Conservation (phyloP, 176 grass and related monocot genomes). For the Triticum dicoccoides region DNA sequence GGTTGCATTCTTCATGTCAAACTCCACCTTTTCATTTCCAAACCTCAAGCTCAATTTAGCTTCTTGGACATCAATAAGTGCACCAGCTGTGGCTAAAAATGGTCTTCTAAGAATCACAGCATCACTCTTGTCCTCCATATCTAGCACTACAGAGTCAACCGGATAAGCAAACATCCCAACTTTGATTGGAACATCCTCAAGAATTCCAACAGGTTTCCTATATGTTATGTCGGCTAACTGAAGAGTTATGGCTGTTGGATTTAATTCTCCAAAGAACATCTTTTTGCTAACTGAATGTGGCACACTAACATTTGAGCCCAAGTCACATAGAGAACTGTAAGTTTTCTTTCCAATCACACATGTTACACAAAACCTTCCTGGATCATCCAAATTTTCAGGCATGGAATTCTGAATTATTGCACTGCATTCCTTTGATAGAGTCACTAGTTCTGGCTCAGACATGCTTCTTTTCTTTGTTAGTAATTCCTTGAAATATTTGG, state of each 20-base stretch:
- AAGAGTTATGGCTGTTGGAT: background rate
- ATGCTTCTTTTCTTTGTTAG: background rate
- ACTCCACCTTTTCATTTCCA: too few relatives aligned
- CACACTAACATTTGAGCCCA: background rate
- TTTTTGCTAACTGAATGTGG: background rate
- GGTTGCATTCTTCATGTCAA: too few relatives aligned
- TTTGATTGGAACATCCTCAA: background rate
- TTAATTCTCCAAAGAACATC: background rate
- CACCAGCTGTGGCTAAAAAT: too few relatives aligned
- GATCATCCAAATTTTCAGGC: background rate
- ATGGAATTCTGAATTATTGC: background rate
- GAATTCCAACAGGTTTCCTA: background rate
- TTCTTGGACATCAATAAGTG: too few relatives aligned
- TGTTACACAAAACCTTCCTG: background rate
- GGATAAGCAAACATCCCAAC: background rate
- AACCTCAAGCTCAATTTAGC: too few relatives aligned
- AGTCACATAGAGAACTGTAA: background rate
- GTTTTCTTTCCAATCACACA: background rate
- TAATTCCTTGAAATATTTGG: background rate
- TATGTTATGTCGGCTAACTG: background rate
- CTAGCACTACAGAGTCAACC: background rate
- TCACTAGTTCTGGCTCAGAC: background rate
- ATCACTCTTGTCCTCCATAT: background rate
- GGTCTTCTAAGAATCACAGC: too few relatives aligned
- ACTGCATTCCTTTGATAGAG: background rate